Evolutionary conservation across 345 rosid species (phyloP).

Genomic region (Gynandropsis gynandra): DNA sequence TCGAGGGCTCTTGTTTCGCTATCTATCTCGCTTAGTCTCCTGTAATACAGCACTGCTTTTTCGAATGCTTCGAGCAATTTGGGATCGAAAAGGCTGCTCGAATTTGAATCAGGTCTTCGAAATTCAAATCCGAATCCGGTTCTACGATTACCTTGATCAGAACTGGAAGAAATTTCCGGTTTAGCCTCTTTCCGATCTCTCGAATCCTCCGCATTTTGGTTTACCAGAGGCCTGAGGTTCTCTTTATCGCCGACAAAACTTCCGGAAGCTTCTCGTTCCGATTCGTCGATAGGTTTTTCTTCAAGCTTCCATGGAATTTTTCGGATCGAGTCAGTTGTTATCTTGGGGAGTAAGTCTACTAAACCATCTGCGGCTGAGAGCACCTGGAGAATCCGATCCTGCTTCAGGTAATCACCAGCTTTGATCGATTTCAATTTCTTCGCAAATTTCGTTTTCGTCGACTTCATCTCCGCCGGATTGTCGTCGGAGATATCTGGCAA

Average conservation of each 20-base stretch:
- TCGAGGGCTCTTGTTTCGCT: constrained; percentile 3
- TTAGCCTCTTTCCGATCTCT: constrained; percentile 14
- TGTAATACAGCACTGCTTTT: constrained; percentile 42
- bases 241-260: constrained; percentile 43
- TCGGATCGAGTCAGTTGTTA: constrained; percentile 18
- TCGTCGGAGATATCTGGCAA: not conserved
- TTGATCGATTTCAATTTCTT: constrained; percentile 57
- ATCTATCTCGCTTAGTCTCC: constrained; percentile 31
- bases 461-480: constrained; percentile 43
- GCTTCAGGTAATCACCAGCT: constrained; percentile 58
- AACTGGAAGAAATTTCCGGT: constrained; percentile 1
- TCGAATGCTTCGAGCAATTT: constrained; percentile 62
- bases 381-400: constrained; percentile 52
- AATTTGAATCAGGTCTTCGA: constrained; percentile 63
- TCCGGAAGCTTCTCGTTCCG: constrained; percentile 28
- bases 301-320: constrained; percentile 26
- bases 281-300: constrained; percentile 27
- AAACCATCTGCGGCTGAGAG: constrained; percentile 51
- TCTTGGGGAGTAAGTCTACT: constrained; percentile 31
- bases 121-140: constrained; percentile 41
- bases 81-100: constrained; percentile 68
- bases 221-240: constrained; percentile 38
- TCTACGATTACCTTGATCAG: constrained; percentile 14
- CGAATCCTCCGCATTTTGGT: constrained; percentile 17
- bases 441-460: constrained; percentile 61